Evolutionary conservation across 1,284 basidiomycete genomes (phyloP).

Genomic region (Irpex lacteus): DNA sequence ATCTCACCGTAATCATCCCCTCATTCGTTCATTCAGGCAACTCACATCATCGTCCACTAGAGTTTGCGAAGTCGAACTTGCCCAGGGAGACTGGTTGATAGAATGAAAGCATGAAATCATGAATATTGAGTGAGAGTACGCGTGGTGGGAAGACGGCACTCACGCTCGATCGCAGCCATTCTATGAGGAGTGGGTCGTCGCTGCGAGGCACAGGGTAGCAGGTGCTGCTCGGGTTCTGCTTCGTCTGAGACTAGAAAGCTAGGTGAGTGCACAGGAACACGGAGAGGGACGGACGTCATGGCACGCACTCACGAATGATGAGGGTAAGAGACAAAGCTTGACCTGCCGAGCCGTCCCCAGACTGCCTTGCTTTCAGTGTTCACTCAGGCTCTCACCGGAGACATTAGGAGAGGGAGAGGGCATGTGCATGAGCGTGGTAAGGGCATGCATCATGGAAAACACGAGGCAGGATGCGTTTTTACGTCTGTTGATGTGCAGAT

Average conservation of each 20-base stretch:
- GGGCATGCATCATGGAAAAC: conserved; percentile 8
- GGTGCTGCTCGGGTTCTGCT: conserved; percentile 23
- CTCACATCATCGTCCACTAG: conserved; percentile 16
- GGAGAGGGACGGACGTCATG: conserved; percentile 5
- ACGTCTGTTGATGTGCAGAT: not conserved
- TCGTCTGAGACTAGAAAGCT: conserved; percentile 7
- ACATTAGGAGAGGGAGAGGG: not conserved
- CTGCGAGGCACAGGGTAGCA: conserved; percentile 20
- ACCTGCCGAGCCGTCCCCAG: not conserved
- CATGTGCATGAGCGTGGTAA: not conserved
- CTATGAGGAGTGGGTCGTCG: conserved; percentile 22
- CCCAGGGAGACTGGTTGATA: conserved; percentile 21
- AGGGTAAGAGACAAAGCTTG: conserved; percentile 8
- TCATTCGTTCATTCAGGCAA: not conserved
- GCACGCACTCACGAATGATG: conserved; percentile 4
- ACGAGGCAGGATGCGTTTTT: conserved; percentile 4
- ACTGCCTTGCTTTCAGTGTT: not conserved
- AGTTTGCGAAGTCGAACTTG: conserved; percentile 17
- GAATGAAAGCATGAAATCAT: not conserved
- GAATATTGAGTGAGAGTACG: too few species aligned
- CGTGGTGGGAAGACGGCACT: conserved; percentile 7
- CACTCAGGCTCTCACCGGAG: not conserved
- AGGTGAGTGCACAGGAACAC: not conserved
- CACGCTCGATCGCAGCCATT: conserved; percentile 29
- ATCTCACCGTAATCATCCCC: not conserved